A percentile compares a stretch with the other conserved stretches of the same genome.
Evolutionary conservation across 2,329 filamentous ascomycete species (phyloP).

Genomic region (Alternaria burnsii): DNA sequence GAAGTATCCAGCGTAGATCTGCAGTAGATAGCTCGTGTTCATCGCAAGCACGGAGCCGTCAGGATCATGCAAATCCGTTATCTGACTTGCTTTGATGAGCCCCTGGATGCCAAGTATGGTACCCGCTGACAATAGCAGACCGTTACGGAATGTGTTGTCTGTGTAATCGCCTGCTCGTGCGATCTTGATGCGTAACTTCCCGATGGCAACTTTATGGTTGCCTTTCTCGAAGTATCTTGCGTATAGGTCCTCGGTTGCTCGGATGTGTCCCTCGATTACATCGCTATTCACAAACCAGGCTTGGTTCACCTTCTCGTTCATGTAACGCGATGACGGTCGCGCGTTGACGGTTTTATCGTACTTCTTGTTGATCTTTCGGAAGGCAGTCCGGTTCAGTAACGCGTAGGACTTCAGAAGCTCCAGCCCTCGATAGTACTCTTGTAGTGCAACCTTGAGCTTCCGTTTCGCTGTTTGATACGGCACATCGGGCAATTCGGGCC

Average conservation of each 20-base stretch:
- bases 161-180: slow-evolving; percentile 67
- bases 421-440: slow-evolving; percentile 91
- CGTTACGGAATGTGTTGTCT: slow-evolving; percentile 66
- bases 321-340: slow-evolving; percentile 78
- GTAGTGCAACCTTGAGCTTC: slow-evolving; percentile 88
- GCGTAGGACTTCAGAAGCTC: slow-evolving; percentile 93
- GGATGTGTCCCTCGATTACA: slow-evolving; percentile 80
- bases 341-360: slow-evolving; percentile 91
- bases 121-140: slow-evolving; percentile 55
- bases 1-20: slow-evolving; percentile 94
- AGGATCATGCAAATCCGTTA: slow-evolving; percentile 33
- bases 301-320: slow-evolving; percentile 90
- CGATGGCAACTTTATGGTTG: slow-evolving; percentile 88
- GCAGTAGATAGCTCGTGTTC: slow-evolving; percentile 63
- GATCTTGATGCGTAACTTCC: slow-evolving; percentile 80
- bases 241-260: slow-evolving; percentile 87
- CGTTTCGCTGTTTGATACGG: slow-evolving; percentile 87
- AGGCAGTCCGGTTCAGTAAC: slow-evolving; percentile 88
- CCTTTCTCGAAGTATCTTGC: slow-evolving; percentile 93
- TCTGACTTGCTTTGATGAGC: slow-evolving; percentile 49
- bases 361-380: slow-evolving; percentile 98
- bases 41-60: slow-evolving; percentile 25
- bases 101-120: slow-evolving; percentile 56
- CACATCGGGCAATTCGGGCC: slow-evolving; percentile 62
- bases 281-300: slow-evolving; percentile 93